Evolutionary conservation across 1,284 basidiomycete species (phyloP).

Genomic region (Ganoderma lingzhi): DNA sequence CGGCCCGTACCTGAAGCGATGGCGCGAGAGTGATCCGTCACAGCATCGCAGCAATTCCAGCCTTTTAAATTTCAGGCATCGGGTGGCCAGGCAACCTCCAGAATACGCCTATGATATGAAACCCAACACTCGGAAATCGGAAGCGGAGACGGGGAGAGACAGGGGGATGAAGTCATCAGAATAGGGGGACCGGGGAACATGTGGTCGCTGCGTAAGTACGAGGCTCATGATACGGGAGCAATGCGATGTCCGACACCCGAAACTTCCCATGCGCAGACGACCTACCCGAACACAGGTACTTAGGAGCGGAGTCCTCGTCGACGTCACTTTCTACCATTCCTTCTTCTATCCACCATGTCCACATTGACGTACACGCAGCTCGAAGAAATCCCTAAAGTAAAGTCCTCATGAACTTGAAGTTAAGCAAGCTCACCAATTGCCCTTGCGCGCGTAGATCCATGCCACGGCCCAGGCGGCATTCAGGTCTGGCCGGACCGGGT

Average conservation of each 20-base stretch:
- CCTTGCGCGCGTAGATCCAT: constrained; percentile 54
- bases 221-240: neutral
- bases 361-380: constrained; percentile 14
- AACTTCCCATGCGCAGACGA: neutral
- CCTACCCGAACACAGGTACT: neutral
- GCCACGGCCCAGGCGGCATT: constrained; percentile 60
- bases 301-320: neutral
- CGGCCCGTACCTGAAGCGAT: no score
- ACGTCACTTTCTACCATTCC: neutral
- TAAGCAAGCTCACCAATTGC: neutral
- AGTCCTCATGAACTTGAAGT: neutral
- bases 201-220: neutral
- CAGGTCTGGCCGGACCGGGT: constrained; percentile 61
- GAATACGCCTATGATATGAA: no score
- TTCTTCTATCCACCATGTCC: neutral
- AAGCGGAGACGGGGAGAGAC: no score
- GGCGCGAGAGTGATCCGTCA: no score
- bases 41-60: no score
- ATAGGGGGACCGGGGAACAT: neutral
- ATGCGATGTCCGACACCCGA: neutral
- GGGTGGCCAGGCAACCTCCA: no score
- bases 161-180: neutral
- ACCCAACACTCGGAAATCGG: no score
- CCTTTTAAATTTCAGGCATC: no score
- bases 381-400: constrained; percentile 20